Evolutionary conservation across 306 rosid species (phyloP), one percentile per base, ranked within the genome.

Genomic region (Astragalus membranaceus): DNA sequence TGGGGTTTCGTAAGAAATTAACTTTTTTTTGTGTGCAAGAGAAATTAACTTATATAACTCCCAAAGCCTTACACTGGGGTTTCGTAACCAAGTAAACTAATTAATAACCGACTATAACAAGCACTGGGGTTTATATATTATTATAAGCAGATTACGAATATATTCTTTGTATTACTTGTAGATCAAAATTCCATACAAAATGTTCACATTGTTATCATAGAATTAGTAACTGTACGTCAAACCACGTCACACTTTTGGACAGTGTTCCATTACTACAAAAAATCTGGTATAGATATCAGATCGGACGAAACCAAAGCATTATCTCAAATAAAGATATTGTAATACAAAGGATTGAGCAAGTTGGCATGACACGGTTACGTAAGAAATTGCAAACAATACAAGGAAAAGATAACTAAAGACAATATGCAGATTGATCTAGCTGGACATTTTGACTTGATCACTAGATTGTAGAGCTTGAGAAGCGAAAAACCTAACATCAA

Each of bases 401-500:
- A 23, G 67, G 51, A 48, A 54, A 61, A 61, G 54, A 10, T 23
- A 59, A 73, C 54, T 55, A 65, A 26, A 39, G 70, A 54, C 56
- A 60, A 37, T 10, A 76, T 33, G 77, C 51, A 69, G 39, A 64
- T 75, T 41, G 68, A 70, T 76, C 92, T 91, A 88, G 85, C 89
- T 80, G 72, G 95, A 85, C 95, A 85, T 91, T 86, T 81, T 84
- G 57, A 84, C 92, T 63, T 82, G 92, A 63, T 81, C 88, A 60
- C 82, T 84, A 46, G 98, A 83, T 59, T 87, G 96, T 39, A 94
- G 89, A 1, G 97, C 99, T 83, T 91, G 97, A 73, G 85, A 87
- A 14, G 99, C 96, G 4, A 85, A 94, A 79, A 87, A 94, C 80
- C 99, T 87, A 16, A 94, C 99, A 74, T 94, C 99, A 50, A 94